Evolutionary conservation across 257 asterid genomes (phyloP), one percentile per base, ranked within the genome.

Genomic region (Ligustrum vulgare): DNA sequence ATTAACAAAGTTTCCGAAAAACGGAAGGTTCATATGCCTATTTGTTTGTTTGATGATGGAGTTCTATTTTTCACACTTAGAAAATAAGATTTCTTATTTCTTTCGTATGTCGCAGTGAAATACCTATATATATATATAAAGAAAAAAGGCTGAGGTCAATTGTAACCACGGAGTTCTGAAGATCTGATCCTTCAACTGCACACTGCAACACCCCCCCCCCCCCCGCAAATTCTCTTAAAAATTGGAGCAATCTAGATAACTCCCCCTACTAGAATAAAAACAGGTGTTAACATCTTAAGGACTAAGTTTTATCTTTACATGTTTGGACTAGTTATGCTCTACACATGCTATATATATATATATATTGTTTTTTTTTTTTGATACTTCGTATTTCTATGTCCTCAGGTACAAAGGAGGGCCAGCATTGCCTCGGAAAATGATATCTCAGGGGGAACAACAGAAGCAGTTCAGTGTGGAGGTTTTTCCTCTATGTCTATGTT

Each of bases 401-500:
- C 51, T 39, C 81, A 95, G 99, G 99, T 95, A 95, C 78, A 89
- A 84, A 81, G 99, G 99, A 72, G 99, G 99, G 56, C 99, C 98
- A 34, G 86, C 82, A 4, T 75, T 95, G 78, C 89, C 86, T 20
- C 84, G 99, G 69, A 89, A 86, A 80, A 90, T 93, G 96, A 95
- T 95, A 72, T 86, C 90, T 65, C 84, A 84, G 69, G 98, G 99
- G 81, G 94, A 84, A 75, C 86, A 86, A 73, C 90, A 82, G 75
- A 92, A 90, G 88, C 92, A 87, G 81, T 84, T 87, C 45, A 47
- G 22, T 47, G 97, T 95, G 80, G 99, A 95, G 83, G 93, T 93
- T 67, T 91, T 82, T 77, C 98, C 98, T 12, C 79, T 95, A 16
- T 82, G 87, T 84, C 90, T 95, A 82, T 83, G 78, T 84, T 58